phyloP scores from a whole-genome alignment of 805 yeast species.

The Candida vartiovaarae region DNA sequence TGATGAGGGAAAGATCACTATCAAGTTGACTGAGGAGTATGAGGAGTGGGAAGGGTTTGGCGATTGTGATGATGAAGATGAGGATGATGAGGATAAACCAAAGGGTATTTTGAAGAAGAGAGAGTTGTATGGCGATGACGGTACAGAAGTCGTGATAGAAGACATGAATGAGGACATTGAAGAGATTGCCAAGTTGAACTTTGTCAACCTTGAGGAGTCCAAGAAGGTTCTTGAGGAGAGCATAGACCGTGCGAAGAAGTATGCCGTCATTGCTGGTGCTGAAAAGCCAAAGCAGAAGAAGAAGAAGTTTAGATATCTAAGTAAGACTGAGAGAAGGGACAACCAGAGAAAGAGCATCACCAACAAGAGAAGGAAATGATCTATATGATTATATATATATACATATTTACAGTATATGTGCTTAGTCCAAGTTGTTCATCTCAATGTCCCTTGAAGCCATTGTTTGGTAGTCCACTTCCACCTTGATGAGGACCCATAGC shows the following conservation, averaged over 20 bases:
- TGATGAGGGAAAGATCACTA: constrained; percentile 17
- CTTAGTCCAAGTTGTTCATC: constrained; percentile 2
- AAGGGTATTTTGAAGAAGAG: constrained; percentile 21
- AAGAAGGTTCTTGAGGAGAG: constrained; percentile 67
- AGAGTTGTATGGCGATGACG: constrained; percentile 27
- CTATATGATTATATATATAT: background rate
- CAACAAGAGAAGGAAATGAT: constrained; percentile 27
- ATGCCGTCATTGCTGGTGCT: constrained; percentile 49
- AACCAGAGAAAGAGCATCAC: constrained; percentile 43
- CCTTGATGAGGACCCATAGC: constrained; percentile 81
- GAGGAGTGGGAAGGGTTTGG: constrained; percentile 5
- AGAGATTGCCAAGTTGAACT: constrained; percentile 53
- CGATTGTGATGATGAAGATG: constrained; percentile 25
- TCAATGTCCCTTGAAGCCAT: constrained; percentile 7
- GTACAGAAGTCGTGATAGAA: constrained; percentile 41
- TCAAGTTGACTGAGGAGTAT: background rate
- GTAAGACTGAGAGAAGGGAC: constrained; percentile 67
- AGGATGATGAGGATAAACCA: constrained; percentile 21
- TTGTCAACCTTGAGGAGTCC: constrained; percentile 64
- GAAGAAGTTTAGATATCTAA: constrained; percentile 83
- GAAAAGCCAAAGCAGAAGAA: constrained; percentile 35
- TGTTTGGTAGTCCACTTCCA: constrained; percentile 57
- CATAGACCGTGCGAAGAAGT: constrained; percentile 72
- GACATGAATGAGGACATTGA: constrained; percentile 46
- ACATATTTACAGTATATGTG: too few species aligned